Conservation (phyloP, 495 filamentous ascomycete genomes). For the Gamarada debralockiae region DNA sequence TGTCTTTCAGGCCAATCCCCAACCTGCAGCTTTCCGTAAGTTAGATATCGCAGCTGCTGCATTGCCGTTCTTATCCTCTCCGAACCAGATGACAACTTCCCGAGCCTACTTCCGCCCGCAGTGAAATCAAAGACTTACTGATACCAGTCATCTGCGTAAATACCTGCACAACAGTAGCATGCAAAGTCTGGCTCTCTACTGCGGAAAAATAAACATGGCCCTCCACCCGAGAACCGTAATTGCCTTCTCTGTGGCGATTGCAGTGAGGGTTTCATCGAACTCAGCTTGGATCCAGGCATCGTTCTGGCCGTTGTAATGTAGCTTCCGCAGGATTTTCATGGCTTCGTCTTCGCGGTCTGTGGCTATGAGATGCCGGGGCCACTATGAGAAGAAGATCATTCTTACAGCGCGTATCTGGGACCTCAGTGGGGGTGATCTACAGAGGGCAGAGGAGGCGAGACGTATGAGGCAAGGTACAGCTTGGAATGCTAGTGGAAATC, state of each 20-base stretch:
- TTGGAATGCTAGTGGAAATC: too few relatives aligned
- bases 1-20: too few relatives aligned
- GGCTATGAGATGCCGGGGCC: slow-evolving; percentile 68
- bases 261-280: slow-evolving; percentile 59
- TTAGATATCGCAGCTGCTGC: too few relatives aligned
- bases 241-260: slow-evolving; percentile 56
- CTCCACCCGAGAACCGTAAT: slow-evolving; percentile 51
- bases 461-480: too few relatives aligned
- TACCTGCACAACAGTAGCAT: slow-evolving; percentile 61
- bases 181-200: slow-evolving; percentile 59
- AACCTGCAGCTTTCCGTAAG: too few relatives aligned
- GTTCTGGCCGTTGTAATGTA: slow-evolving; percentile 43
- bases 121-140: slow-evolving; percentile 74
- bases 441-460: too few relatives aligned
- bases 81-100: too few relatives aligned
- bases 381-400: slow-evolving; percentile 66
- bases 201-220: slow-evolving; percentile 47
- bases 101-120: too few relatives aligned
- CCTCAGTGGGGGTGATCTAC: too few relatives aligned
- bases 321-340: slow-evolving; percentile 59
- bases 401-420: slow-evolving; percentile 50
- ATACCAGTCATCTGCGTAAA: slow-evolving; percentile 78
- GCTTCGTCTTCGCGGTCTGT: slow-evolving; percentile 65
- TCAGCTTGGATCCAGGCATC: slow-evolving; percentile 49
- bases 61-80: too few relatives aligned